These are phyloP conservation scores for Leishmania amazonensis DNA, from an alignment of 208 protist species.

Conservation along the genomic window DNA sequence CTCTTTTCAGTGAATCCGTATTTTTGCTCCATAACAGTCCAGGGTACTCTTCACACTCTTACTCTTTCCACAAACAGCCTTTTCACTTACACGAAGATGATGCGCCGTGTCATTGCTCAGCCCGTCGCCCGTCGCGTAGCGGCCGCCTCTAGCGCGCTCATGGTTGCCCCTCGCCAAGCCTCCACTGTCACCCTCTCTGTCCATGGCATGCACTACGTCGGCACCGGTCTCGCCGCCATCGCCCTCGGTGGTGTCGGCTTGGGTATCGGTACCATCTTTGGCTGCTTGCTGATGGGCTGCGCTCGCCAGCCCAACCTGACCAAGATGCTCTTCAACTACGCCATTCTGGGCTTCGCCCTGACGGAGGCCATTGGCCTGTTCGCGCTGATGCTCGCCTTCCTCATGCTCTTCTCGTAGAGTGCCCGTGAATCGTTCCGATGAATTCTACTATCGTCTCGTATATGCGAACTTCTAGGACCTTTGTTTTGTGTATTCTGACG, in stretches of 20 bases:
- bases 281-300: constrained; percentile 82
- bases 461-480: constrained; percentile 10
- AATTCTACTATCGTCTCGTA: constrained; percentile 9
- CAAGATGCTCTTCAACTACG: constrained; percentile 94
- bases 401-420: constrained; percentile 94
- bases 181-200: constrained; percentile 90
- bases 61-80: constrained; percentile 2
- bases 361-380: constrained; percentile 94
- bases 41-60: neutral
- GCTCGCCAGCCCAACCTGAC: constrained; percentile 91
- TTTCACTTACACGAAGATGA: constrained; percentile 54
- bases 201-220: constrained; percentile 91
- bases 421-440: neutral
- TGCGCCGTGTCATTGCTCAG: constrained; percentile 81
- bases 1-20: neutral
- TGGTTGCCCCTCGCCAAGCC: constrained; percentile 59
- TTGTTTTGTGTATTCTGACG: constrained; percentile 11
- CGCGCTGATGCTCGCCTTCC: constrained; percentile 92
- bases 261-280: constrained; percentile 93
- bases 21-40: neutral
- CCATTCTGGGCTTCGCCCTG: constrained; percentile 93
- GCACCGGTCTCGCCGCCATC: constrained; percentile 90
- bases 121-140: constrained; percentile 54
- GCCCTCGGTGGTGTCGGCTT: constrained; percentile 91
- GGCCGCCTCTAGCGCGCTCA: constrained; percentile 39